Base-by-base conservation (phyloP, 805 yeast genomes). In the Myxozyma monticola region DNA sequence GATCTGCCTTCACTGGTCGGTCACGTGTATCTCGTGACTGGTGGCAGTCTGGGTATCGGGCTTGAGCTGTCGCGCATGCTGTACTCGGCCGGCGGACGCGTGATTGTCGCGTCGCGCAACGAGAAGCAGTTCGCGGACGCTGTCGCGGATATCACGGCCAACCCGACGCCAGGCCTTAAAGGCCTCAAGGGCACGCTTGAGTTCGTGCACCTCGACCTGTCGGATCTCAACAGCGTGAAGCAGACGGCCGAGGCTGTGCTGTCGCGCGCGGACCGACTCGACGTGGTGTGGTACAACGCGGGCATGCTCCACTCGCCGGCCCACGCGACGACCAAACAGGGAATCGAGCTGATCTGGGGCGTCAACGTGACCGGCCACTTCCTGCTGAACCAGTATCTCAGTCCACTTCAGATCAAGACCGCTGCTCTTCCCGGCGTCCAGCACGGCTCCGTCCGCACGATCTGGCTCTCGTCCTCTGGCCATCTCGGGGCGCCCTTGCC, bases 301-400 rank as follows among this genome's bases (percentile, higher is more conserved):
- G n/a, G n/a, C n/a, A n/a, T n/a, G n/a, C n/a, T n/a, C n/a, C n/a
- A n/a, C n/a, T n/a, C 47, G 12, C 52, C 52, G 15, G 15, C 12
- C 4, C 37, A 34, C 1, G 18, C 68, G 8, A 47, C 42, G 29
- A 68, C 79, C 3, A 51, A 61, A 14, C 80, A 77, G 61, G 78
- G 76, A 2, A 67, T 64, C 45, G 80, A 77, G 45, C 48, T 65
- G 26, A 76, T 72, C 43, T 60, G 74, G 29, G 80, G 77, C 14
- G 69, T 72, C 8, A 77, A 76, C 59, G 68, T 59, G n/a, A 49
- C 76, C 14, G 80, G 75, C 1, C 74, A 76, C 21, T 73, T 69
- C 44, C 58, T 74, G 20, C 61, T 77, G 18, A 71, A 75, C 51
- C 68, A 67, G 50, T 57, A 66, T 20, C 58, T 76, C 39, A 65